Evolutionary conservation across 2,329 filamentous ascomycete genomes (phyloP), one percentile per base, ranked within the genome.

Genomic region (Pseudocercospora fuligena): DNA sequence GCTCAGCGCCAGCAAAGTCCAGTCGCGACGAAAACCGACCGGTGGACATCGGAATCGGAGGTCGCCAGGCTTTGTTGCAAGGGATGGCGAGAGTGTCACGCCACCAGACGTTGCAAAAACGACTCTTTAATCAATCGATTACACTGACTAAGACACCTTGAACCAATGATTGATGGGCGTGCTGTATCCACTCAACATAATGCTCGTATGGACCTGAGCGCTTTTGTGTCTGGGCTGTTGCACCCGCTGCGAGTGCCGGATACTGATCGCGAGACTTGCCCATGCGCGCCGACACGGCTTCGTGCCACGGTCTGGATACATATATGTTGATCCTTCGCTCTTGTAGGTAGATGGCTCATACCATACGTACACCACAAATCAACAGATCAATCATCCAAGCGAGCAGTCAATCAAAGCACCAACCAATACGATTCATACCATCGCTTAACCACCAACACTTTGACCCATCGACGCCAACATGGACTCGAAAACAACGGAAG

Each of bases 311-410:
- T 57, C 49, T 58, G 57, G 54, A 51, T 57, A 67, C 65, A 64
- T 67, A 67, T 67, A 67, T 67, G 33, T 43, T 51, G 61, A 61
- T 64, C 57, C 61, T 67, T 66, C 49, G 65, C 61, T 66, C 56
- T 51, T 21, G n/a, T 14, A 56, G 36, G 51, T n/a, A 56, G 60
- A 40, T 40, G 16, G 36, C 51, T 33, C 54, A 60, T 61, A 61
- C 40, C 58, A 61, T 46, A 33, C 21, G 61, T 49, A 51, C 53
- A 66, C 61, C 65, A 67, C 61, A 64, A 29, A 61, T 67, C 65
- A 67, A 31, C 29, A 33, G 54, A 27, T 60, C 33, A 31, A 47
- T 60, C 40, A 19, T 27, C 14, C 33, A 59, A 43, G 25, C 51
- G 27, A 31, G 5, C 51, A 47, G 2, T 36, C 51, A 21, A 46